Evolutionary conservation across 2,329 filamentous ascomycete genomes (phyloP).

Genomic region (Tympanopsis confertula): DNA sequence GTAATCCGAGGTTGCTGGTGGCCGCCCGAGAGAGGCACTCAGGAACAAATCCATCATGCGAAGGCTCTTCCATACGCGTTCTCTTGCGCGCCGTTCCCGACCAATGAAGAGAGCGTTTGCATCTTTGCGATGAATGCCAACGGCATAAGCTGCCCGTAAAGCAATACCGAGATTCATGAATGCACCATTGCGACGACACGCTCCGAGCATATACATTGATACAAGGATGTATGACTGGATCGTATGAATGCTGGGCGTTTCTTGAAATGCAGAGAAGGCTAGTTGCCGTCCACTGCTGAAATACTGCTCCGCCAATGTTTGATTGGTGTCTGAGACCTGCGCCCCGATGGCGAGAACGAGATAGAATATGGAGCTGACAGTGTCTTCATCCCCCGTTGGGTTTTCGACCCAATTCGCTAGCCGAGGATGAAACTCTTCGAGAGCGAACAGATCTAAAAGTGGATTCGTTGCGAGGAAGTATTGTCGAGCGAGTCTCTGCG

Average conservation of each 20-base stretch:
- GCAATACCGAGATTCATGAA: slow-evolving; percentile 38
- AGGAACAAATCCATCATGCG: slow-evolving; percentile 37
- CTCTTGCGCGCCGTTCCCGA: slow-evolving; percentile 24
- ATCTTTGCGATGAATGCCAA: slow-evolving; percentile 37
- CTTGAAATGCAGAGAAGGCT: slow-evolving; percentile 29
- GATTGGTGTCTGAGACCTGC: slow-evolving; percentile 23
- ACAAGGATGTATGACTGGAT: slow-evolving; percentile 37
- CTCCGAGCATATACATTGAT: slow-evolving; percentile 37
- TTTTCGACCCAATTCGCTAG: slow-evolving; percentile 23
- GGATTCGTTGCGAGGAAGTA: slow-evolving; percentile 33
- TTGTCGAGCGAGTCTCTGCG: slow-evolving; percentile 24
- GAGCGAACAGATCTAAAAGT: slow-evolving; percentile 33
- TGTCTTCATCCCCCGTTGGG: slow-evolving; percentile 21
- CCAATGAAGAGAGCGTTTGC: slow-evolving; percentile 34
- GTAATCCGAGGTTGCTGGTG: slow-evolving; percentile 37
- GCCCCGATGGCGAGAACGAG: slow-evolving; percentile 36
- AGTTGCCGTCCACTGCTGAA: slow-evolving; percentile 30
- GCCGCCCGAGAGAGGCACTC: slow-evolving; percentile 35
- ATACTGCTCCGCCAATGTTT: slow-evolving; percentile 29
- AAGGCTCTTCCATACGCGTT: slow-evolving; percentile 39
- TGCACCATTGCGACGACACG: slow-evolving; percentile 36
- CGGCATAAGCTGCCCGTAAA: slow-evolving; percentile 36
- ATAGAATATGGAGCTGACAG: slow-evolving; percentile 32
- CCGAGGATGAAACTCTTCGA: slow-evolving; percentile 25
- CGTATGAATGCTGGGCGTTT: slow-evolving; percentile 33